Evolutionary conservation across 768 basidiomycete genomes (phyloP), one percentile per base, ranked within the genome.

Genomic region (Lactarius vividus): DNA sequence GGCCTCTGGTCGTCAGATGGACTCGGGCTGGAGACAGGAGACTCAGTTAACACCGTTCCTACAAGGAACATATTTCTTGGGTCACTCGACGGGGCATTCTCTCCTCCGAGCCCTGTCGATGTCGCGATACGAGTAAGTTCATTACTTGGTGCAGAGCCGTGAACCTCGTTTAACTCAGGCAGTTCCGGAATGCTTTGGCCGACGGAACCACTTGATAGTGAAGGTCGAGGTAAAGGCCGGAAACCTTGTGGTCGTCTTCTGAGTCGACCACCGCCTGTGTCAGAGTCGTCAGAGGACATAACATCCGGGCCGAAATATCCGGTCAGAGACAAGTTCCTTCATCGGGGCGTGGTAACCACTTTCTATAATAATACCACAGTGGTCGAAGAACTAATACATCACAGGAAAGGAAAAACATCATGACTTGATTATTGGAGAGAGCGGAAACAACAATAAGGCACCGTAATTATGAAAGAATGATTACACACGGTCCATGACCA

Each of bases 1-100:
- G 61, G 49, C n/a, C 57, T 58, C 37, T 37, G 56, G 26, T 63
- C 62, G 18, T 63, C 37, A 35, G 5, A 23, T 31, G 35, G 42
- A 39, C 57, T 44, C 1, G 68, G 68, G 35, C 61, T 63, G 40
- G 66, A 59, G 49, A 55, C 16, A 3, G 61, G 66, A 15, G 66
- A 67, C 44, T 67, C 66, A 31, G 62, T 46, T 18, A 67, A 11
- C 20, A 20, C 11, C 18, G 11, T 53, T 55, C 64, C 64, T 55
- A 15, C 26, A 52, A 67, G 15, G 42, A 46, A 59, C 10, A 23
- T 33, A 29, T 23, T 35, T 44, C 57, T 59, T 55, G 39, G 1
- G 23, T 44, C 61, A 49, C 54, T 52, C 44, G 62, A 46, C 26
- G 52, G 53, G 29, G 49, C 3, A 20, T 31, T 44, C 31, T 67